These are phyloP conservation scores for Suillus fuscotomentosus DNA, from an alignment of 768 basidiomycete species.

Conservation along the genomic window DNA sequence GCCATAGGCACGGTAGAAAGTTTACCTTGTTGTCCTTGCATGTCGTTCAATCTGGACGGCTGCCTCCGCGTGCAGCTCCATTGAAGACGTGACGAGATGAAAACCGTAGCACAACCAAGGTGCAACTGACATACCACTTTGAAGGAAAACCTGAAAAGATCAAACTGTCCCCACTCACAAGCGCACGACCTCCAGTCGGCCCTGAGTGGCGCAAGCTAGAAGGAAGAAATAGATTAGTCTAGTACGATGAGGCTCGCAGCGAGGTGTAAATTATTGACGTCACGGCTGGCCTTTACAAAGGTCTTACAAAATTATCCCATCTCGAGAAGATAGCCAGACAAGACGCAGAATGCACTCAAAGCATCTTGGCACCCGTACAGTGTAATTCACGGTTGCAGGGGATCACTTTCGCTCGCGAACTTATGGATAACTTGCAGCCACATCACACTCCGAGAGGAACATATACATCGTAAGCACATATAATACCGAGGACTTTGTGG, in stretches of 20 bases:
- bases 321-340: neutral
- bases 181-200: neutral
- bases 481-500: slow-evolving; percentile 2
- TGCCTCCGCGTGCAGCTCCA: neutral
- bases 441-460: neutral
- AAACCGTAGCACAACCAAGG: neutral
- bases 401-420: neutral
- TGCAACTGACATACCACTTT: neutral
- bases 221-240: neutral
- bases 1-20: neutral
- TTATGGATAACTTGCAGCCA: neutral
- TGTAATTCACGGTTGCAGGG: neutral
- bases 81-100: neutral
- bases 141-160: neutral
- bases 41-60: neutral
- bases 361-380: neutral
- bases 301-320: no score
- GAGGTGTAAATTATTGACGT: neutral
- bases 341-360: neutral
- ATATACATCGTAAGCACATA: neutral
- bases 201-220: neutral
- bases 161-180: neutral
- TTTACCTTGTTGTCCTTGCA: neutral
- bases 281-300: neutral
- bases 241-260: neutral